phyloP scores from a whole-genome alignment of 257 asterid species.

The Cinchona pubescens region DNA sequence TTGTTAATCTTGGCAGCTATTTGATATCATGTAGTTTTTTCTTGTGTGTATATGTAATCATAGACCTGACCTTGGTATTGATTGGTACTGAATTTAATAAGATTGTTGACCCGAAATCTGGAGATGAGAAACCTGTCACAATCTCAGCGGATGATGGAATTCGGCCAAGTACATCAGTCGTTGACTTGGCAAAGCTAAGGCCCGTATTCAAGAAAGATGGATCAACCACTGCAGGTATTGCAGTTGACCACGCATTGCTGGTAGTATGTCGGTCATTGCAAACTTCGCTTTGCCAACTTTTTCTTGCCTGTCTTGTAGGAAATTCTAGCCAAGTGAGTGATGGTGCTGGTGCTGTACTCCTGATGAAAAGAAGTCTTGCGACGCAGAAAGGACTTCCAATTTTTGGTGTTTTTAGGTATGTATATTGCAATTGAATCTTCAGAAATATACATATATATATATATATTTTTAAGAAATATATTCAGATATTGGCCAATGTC shows the following conservation, averaged over 20 bases:
- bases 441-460: no score
- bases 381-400: conserved; percentile 90
- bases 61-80: conserved; percentile 14
- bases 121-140: conserved; percentile 82
- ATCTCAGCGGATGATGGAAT: conserved; percentile 91
- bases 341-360: conserved; percentile 99
- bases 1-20: background rate
- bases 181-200: conserved; percentile 73
- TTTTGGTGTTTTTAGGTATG: conserved; percentile 91
- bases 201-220: conserved; percentile 98
- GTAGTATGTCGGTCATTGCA: conserved; percentile 8
- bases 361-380: conserved; percentile 92
- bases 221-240: conserved; percentile 92
- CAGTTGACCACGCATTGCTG: background rate
- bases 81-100: conserved; percentile 24
- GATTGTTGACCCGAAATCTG: conserved; percentile 95
- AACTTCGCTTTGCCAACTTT: conserved; percentile 5
- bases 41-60: background rate
- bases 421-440: conserved; percentile 6
- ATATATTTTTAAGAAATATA: no score
- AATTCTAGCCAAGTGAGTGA: conserved; percentile 97
- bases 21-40: background rate
- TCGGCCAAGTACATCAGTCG: conserved; percentile 61
- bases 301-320: conserved; percentile 40
- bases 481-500: background rate